Evolutionary conservation across 495 filamentous ascomycete genomes (phyloP), one percentile per base, ranked within the genome.

Genomic region (Penicillium alfredii): DNA sequence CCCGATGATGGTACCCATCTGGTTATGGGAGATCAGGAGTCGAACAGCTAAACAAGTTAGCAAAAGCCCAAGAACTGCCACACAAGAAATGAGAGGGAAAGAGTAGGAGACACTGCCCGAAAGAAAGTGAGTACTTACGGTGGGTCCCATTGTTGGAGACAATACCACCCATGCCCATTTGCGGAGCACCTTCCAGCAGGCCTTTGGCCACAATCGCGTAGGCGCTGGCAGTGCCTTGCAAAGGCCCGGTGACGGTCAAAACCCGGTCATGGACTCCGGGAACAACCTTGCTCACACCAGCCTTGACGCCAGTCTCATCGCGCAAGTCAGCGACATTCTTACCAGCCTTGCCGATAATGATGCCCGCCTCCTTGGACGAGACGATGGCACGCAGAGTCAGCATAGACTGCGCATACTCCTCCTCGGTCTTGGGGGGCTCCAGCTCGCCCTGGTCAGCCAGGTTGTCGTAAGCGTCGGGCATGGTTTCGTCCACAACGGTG

Each of bases 1-100:
- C 44, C 92, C 92, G 50, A 98, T 98, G 63, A 98, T 95, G 45
- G 92, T 97, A 35, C 92, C 92, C 92, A 98, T 98, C 62, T 98
- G 93, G 58, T 97, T 97, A 68, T 98, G 92, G 12, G 93, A 97
- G 56, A 98, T 98, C 48, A 98, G 79, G 7, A 98, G 79, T 43
- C 94, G 94, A 58, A 98, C 82, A 20, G 93, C 92, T 98, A 43
- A 24, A 38, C 4, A 19, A n/a, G 55, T 69, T 49, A 70, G 66
- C 44, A 38, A 17, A 32, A 18, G 8, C 8, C 22, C 13, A n/a
- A n/a, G n/a, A n/a, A n/a, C n/a, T n/a, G n/a, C n/a, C n/a, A n/a
- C n/a, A n/a, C n/a, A n/a, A n/a, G n/a, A n/a, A n/a, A 24, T 20
- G 38, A 45, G 28, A 24, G 8, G n/a, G n/a, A n/a, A n/a, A n/a